A percentile compares a stretch with the other conserved stretches of the same genome.
Conservation (phyloP, 1,284 basidiomycete genomes). For the Ustilago xerochloae region DNA sequence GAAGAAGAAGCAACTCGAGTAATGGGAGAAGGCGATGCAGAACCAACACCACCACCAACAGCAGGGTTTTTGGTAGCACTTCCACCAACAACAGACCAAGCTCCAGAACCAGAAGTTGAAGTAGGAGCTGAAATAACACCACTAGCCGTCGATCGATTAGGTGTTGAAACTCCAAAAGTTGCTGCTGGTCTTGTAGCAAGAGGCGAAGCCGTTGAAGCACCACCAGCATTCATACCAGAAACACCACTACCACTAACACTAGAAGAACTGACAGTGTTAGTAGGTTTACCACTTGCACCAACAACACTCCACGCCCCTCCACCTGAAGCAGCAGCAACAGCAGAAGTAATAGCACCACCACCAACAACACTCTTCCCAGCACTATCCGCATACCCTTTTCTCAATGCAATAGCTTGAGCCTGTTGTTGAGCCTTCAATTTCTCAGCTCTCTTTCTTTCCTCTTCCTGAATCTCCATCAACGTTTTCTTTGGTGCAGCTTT, state of each 20-base stretch:
- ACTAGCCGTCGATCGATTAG: conserved; percentile 13
- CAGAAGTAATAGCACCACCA: conserved; percentile 69
- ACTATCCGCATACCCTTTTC: conserved; percentile 81
- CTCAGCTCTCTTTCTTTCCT: conserved; percentile 76
- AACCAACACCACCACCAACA: too few species aligned
- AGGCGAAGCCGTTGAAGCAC: conserved; percentile 60
- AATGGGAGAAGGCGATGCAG: conserved; percentile 54
- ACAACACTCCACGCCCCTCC: conserved; percentile 79
- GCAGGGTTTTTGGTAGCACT: conserved; percentile 22
- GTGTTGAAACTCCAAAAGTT: too few species aligned
- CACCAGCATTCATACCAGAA: conserved; percentile 4
- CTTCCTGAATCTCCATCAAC: conserved; percentile 98
- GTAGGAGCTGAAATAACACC: conserved; percentile 1
- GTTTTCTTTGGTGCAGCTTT: conserved; percentile 79
- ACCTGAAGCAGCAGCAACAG: conserved; percentile 10
- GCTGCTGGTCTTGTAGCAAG: conserved; percentile 9
- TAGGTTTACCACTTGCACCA: conserved; percentile 79
- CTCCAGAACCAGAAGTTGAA: not conserved
- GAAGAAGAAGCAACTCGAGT: conserved; percentile 11
- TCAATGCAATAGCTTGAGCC: conserved; percentile 66
- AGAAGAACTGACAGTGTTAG: conserved; percentile 27
- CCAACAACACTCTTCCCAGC: conserved; percentile 21
- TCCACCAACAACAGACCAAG: conserved; percentile 30
- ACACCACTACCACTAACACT: conserved; percentile 38
- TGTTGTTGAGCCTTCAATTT: conserved; percentile 74